Conservation (phyloP, 495 filamentous ascomycete genomes). For the Astrocystis sublimbata region DNA sequence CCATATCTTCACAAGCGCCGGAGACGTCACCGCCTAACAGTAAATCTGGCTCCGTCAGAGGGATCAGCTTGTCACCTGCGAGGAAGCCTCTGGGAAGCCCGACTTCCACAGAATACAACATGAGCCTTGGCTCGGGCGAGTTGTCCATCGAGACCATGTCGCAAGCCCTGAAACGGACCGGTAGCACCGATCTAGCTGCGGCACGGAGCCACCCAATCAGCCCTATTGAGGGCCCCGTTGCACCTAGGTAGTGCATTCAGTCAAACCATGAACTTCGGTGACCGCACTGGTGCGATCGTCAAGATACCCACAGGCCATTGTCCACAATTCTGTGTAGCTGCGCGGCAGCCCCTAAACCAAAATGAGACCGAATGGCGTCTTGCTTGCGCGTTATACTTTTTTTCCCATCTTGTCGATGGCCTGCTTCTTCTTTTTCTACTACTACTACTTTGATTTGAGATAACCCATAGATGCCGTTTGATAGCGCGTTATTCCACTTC, state of each 20-base stretch:
- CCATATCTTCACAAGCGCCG: conserved; percentile 63
- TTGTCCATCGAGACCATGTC: conserved; percentile 88
- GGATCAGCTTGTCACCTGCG: conserved; percentile 61
- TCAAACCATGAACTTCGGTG: background rate
- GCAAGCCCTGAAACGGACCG: conserved; percentile 79
- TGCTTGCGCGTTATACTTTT: background rate
- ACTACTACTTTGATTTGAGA: conserved; percentile 25
- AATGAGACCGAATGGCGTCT: background rate
- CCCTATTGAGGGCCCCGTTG: conserved; percentile 51
- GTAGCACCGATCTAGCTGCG: conserved; percentile 73
- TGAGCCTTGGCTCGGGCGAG: conserved; percentile 56
- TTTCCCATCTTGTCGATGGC: conserved; percentile 20
- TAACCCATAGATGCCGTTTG: conserved; percentile 33
- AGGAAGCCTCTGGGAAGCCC: conserved; percentile 55
- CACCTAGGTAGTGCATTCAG: conserved; percentile 26
- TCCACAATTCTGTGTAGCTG: background rate
- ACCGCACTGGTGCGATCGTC: background rate
- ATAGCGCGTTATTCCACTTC: conserved; percentile 14
- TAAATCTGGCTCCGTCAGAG: conserved; percentile 65
- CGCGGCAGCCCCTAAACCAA: background rate
- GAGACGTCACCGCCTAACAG: conserved; percentile 68
- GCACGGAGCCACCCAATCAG: conserved; percentile 62
- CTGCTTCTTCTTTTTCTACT: conserved; percentile 20
- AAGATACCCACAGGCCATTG: background rate
- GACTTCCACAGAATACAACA: conserved; percentile 36